phyloP scores from a whole-genome alignment of 2,329 filamentous ascomycete species.

The Cladosporium sp. region DNA sequence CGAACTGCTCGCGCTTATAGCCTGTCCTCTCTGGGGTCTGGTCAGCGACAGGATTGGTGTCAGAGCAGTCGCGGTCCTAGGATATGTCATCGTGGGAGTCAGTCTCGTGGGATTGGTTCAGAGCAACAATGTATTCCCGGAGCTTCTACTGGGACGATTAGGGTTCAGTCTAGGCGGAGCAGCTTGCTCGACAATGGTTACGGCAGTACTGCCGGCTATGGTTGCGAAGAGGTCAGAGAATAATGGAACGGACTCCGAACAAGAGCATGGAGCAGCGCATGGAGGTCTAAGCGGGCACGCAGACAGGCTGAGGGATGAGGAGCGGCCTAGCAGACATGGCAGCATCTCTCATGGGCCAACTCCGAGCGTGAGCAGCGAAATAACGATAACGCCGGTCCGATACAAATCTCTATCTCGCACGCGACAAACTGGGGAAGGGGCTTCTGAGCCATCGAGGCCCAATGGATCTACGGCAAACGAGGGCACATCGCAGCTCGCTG shows the following conservation, averaged over 20 bases:
- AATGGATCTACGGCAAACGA: neutral
- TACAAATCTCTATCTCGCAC: conserved; percentile 33
- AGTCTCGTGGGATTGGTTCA: conserved; percentile 77
- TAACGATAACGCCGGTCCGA: conserved; percentile 63
- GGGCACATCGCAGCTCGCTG: conserved; percentile 57
- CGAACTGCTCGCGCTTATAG: conserved; percentile 72
- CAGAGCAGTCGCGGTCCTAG: conserved; percentile 57
- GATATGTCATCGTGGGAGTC: conserved; percentile 74
- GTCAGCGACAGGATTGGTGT: conserved; percentile 72
- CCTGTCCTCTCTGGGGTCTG: conserved; percentile 74
- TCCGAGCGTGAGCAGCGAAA: conserved; percentile 65
- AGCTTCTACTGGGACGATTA: conserved; percentile 75
- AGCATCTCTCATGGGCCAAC: conserved; percentile 52
- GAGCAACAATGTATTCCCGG: conserved; percentile 79
- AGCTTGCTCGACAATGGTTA: conserved; percentile 90
- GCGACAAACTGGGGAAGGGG: neutral
- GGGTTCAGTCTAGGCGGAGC: conserved; percentile 87
- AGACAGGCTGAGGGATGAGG: conserved; percentile 21
- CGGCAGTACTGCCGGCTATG: conserved; percentile 77
- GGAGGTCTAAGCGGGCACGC: conserved; percentile 16
- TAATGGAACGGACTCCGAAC: conserved; percentile 7
- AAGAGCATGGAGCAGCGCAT: conserved; percentile 18
- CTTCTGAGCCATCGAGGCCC: conserved; percentile 5
- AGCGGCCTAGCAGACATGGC: conserved; percentile 25
- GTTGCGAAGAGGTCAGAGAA: conserved; percentile 31